These are phyloP conservation scores for Kodamaea alishanica DNA, from an alignment of 1,139 yeast species.

Conservation along the genomic window DNA sequence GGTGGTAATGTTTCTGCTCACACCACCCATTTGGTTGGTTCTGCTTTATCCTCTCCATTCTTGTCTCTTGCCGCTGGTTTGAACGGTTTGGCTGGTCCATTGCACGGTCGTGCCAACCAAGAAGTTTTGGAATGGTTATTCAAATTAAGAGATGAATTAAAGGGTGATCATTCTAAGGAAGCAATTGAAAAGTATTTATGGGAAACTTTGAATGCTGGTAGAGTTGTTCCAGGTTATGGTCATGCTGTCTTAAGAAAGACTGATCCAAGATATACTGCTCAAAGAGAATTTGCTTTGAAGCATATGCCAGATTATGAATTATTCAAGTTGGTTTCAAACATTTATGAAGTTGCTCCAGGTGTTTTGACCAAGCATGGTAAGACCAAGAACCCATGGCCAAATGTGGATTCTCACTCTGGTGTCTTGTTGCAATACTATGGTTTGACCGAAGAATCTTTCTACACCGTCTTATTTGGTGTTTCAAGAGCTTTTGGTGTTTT, in stretches of 20 bases:
- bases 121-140: slow-evolving; percentile 93
- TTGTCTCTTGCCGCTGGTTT: slow-evolving; percentile 91
- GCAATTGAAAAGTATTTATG: slow-evolving; percentile 85
- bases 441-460: slow-evolving; percentile 89
- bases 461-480: slow-evolving; percentile 97
- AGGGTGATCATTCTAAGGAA: slow-evolving; percentile 68
- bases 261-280: slow-evolving; percentile 97
- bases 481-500: slow-evolving; percentile 97
- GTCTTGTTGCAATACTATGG: slow-evolving; percentile 97
- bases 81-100: slow-evolving; percentile 97
- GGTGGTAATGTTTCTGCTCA: slow-evolving; percentile 99
- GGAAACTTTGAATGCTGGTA: slow-evolving; percentile 86
- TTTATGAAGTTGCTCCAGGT: slow-evolving; percentile 93
- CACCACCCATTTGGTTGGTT: slow-evolving; percentile 94
- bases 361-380: slow-evolving; percentile 96
- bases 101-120: slow-evolving; percentile 98
- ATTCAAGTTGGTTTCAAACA: slow-evolving; percentile 85
- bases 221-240: slow-evolving; percentile 98
- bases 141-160: slow-evolving; percentile 72
- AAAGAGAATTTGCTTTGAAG: slow-evolving; percentile 92
- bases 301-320: slow-evolving; percentile 96
- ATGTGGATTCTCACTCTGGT: slow-evolving; percentile 97
- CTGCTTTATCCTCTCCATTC: slow-evolving; percentile 92
- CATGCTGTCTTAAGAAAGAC: slow-evolving; percentile 96
- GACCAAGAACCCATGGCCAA: slow-evolving; percentile 99